phyloP scores from a whole-genome alignment of 2,329 filamentous ascomycete genomes.

The Aspergillus eucalypticola region DNA sequence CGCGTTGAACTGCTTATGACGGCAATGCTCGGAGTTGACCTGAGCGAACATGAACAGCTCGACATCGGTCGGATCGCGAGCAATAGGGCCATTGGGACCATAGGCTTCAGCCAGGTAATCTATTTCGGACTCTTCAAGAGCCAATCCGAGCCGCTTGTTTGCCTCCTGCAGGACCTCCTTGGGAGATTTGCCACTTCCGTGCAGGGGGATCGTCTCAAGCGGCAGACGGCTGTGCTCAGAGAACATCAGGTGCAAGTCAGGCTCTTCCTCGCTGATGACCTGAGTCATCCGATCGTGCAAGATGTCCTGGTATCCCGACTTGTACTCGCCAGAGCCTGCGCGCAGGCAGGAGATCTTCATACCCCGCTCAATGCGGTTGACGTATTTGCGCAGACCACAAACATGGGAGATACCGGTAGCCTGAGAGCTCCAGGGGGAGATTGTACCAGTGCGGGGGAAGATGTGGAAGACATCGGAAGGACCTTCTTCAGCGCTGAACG shows the following conservation, averaged over 20 bases:
- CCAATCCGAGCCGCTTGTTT: slow-evolving; percentile 80
- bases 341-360: slow-evolving; percentile 68
- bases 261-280: slow-evolving; percentile 66
- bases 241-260: slow-evolving; percentile 76
- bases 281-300: slow-evolving; percentile 97
- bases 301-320: slow-evolving; percentile 61
- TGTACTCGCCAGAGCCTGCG: slow-evolving; percentile 58
- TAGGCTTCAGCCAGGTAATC: slow-evolving; percentile 90
- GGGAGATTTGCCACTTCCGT: slow-evolving; percentile 64
- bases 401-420: slow-evolving; percentile 92
- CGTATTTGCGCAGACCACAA: slow-evolving; percentile 73
- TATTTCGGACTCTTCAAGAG: slow-evolving; percentile 84
- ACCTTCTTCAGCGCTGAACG: slow-evolving; percentile 51
- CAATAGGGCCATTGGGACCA: slow-evolving; percentile 60
- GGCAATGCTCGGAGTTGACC: slow-evolving; percentile 95
- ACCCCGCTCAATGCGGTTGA: slow-evolving; percentile 82
- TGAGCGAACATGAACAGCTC: slow-evolving; percentile 99
- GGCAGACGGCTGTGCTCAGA: slow-evolving; percentile 65
- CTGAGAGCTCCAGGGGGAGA: slow-evolving; percentile 97
- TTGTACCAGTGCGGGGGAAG: slow-evolving; percentile 73
- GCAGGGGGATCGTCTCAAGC: slow-evolving; percentile 75
- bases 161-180: slow-evolving; percentile 74
- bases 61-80: slow-evolving; percentile 74
- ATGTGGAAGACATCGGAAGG: slow-evolving; percentile 67
- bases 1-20: slow-evolving; percentile 92